phyloP scores from a whole-genome alignment of 805 yeast genomes.

The Saccharomycopsis schoenii region DNA sequence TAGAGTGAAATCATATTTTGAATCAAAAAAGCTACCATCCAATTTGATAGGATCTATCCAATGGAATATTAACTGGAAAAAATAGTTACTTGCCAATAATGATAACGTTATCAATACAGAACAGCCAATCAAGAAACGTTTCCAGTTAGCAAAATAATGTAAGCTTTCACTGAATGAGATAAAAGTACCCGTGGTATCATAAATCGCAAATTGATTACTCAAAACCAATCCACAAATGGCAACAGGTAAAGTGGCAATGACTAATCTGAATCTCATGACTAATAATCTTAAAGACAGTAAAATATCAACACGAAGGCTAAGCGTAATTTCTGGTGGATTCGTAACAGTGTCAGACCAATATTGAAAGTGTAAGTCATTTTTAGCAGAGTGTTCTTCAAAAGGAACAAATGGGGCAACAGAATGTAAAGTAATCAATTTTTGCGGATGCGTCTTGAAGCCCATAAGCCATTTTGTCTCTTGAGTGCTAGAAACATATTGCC shows the following conservation, averaged over 20 bases:
- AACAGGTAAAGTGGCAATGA: conserved; percentile 61
- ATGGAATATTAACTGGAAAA: conserved; percentile 32
- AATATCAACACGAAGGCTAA: conserved; percentile 38
- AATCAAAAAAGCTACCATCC: conserved; percentile 28
- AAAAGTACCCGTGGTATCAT: conserved; percentile 29
- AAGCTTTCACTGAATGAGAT: conserved; percentile 40
- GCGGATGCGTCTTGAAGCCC: conserved; percentile 32
- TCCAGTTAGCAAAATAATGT: conserved; percentile 26
- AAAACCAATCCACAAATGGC: conserved; percentile 44
- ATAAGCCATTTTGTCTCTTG: conserved; percentile 76
- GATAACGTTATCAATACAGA: conserved; percentile 29
- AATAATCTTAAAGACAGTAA: conserved; percentile 54
- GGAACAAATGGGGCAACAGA: conserved; percentile 68
- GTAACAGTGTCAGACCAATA: conserved; percentile 32
- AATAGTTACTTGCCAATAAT: conserved; percentile 27
- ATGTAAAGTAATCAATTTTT: conserved; percentile 39
- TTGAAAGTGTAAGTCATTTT: conserved; percentile 31
- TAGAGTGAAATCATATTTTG: conserved; percentile 45
- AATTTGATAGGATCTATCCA: conserved; percentile 45
- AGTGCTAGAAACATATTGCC: conserved; percentile 58
- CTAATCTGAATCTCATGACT: conserved; percentile 68
- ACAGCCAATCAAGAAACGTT: conserved; percentile 23
- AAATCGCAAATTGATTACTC: conserved; percentile 43
- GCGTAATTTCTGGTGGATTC: conserved; percentile 4
- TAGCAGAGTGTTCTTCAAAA: conserved; percentile 21